Conservation (phyloP, 306 rosid genomes). For the Trifolium subterraneum region DNA sequence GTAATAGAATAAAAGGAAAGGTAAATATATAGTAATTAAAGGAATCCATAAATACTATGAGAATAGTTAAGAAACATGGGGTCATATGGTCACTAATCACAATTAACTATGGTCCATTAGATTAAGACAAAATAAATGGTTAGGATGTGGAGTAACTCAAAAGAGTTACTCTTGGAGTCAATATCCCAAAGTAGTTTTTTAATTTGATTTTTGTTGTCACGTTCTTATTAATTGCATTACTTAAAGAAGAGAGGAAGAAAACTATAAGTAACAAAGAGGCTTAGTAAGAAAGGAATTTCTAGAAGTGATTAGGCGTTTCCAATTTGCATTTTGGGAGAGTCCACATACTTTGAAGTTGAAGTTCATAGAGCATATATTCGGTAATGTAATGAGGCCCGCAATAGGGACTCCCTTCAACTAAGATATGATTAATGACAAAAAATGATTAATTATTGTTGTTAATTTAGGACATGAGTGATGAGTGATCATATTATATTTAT, state of each 20-base stretch:
- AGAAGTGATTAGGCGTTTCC: neutral
- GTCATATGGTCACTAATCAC: no score
- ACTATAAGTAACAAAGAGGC: neutral
- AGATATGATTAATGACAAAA: neutral
- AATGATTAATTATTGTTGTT: neutral
- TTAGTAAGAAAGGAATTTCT: neutral
- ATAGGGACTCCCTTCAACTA: neutral
- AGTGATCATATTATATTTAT: neutral
- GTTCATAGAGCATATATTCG: neutral
- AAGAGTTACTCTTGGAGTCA: no score
- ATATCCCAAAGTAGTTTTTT: neutral
- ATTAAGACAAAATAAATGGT: no score
- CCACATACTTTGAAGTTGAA: neutral
- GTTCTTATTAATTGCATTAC: conserved; percentile 1
- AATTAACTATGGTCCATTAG: no score
- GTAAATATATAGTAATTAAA: no score
- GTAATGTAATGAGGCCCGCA: conserved; percentile 15
- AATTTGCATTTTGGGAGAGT: conserved; percentile 1
- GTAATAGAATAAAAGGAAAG: no score
- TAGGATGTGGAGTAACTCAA: no score
- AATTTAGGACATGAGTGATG: neutral
- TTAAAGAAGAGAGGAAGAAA: conserved; percentile 6
- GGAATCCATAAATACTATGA: no score
- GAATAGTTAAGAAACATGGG: no score
- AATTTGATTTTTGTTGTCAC: neutral